Evolutionary conservation across 169 alveolate genomes (phyloP), one percentile per base, ranked within the genome.

Genomic region (Hammondia hammondi): DNA sequence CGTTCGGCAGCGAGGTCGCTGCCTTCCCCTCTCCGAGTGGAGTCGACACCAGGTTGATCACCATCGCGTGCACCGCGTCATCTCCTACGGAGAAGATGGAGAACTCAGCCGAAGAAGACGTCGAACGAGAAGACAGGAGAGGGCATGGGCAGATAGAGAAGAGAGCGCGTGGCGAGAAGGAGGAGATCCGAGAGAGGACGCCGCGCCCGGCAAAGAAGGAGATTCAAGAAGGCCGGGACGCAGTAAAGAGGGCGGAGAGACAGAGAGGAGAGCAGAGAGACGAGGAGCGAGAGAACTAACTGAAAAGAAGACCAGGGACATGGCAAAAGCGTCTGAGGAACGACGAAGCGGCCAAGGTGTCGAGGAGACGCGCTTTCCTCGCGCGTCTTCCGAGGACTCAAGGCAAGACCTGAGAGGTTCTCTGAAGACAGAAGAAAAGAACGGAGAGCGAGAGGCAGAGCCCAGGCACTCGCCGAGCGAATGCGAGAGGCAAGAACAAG

Each of bases 11-110:
- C 43, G 87, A 6, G 48, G 87, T 17, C 21, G 21, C 48, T 19
- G 87, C 27, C 87, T 77, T 19, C 48, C 87, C 27, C 87, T 77
- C 29, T 2, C 87, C 27, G 87, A 77, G 87, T 77, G 87, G 87
- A 39, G 87, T 32, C 43, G 48, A 21, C 87, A 77, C 48, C 87
- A 77, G 32, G 87, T 77, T 0, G 56, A 39, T n/a, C 87, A 77
- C 27, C 87, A 32, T 46, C 87, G 87, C 21, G 21, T 77, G 10
- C 87, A 77, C 48, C 87, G 87, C 43, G 87, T 77, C 43, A 39
- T 77, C 3, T 77, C 87, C 48, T 77, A 77, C 48, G 87, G 48
- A 17, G 87, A 77, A 24, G 87, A 77, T 0, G 87, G 29, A 72
- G 45, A 72, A 52, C 0, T 39, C 43, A 39, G 43, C 43, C 43